phyloP scores from a whole-genome alignment of 2,329 filamentous ascomycete genomes.

The Leptographium radiaticola region DNA sequence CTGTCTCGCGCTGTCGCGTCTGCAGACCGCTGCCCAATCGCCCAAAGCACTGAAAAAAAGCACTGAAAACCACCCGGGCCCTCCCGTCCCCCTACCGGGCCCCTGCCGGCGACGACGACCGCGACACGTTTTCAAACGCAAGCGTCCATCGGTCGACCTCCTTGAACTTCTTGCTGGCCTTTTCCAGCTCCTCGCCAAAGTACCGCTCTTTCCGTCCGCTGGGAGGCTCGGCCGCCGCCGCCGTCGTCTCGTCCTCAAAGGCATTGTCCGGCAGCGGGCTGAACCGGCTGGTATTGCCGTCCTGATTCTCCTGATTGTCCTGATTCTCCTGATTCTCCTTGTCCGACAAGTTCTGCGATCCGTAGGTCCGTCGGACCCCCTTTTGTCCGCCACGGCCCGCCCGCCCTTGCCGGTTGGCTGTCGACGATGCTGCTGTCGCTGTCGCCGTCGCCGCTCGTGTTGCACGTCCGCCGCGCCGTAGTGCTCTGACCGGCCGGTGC shows the following conservation, averaged over 20 bases:
- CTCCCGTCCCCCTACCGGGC: conserved; percentile 25
- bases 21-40: background rate
- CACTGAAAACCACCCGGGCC: background rate
- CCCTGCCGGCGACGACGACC: conserved; percentile 39
- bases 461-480: conserved; percentile 5
- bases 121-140: conserved; percentile 50
- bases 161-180: conserved; percentile 48
- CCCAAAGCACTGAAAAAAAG: background rate
- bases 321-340: conserved; percentile 39
- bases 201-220: conserved; percentile 18
- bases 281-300: conserved; percentile 21
- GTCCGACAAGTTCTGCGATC: conserved; percentile 35
- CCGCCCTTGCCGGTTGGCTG: conserved; percentile 9
- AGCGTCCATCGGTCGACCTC: conserved; percentile 59
- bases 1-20: background rate
- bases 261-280: conserved; percentile 32
- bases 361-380: conserved; percentile 33
- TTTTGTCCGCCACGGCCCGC: conserved; percentile 8
- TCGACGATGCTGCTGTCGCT: background rate
- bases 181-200: conserved; percentile 37
- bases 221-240: conserved; percentile 9
- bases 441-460: background rate
- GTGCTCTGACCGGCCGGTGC: conserved; percentile 22
- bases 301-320: conserved; percentile 24
- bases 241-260: conserved; percentile 22